These are phyloP conservation scores for Gamarada debralockiae DNA, from an alignment of 495 filamentous ascomycete genomes.

Conservation along the genomic window DNA sequence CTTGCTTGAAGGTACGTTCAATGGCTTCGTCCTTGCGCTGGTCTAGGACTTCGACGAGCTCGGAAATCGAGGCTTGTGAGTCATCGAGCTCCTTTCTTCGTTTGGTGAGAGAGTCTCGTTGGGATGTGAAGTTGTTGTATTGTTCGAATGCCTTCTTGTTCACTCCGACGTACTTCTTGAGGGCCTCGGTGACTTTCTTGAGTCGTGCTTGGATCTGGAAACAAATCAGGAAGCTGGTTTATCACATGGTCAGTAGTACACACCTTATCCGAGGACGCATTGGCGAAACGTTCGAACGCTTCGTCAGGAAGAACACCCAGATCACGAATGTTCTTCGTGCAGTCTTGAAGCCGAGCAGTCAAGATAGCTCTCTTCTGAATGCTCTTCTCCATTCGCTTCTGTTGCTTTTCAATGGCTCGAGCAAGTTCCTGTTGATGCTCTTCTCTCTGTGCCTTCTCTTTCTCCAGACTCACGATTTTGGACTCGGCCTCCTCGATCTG, in stretches of 20 bases:
- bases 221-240: slow-evolving; percentile 11
- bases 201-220: slow-evolving; percentile 72
- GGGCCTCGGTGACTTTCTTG: slow-evolving; percentile 85
- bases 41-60: slow-evolving; percentile 87
- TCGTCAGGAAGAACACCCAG: slow-evolving; percentile 92
- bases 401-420: slow-evolving; percentile 76
- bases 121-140: slow-evolving; percentile 93
- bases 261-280: slow-evolving; percentile 69
- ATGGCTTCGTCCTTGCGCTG: slow-evolving; percentile 95
- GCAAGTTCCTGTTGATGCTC: slow-evolving; percentile 70
- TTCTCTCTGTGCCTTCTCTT: slow-evolving; percentile 62
- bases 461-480: slow-evolving; percentile 56
- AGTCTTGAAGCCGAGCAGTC: slow-evolving; percentile 70
- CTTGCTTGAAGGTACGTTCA: slow-evolving; percentile 97
- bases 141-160: slow-evolving; percentile 99
- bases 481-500: slow-evolving; percentile 62
- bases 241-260: slow-evolving; percentile 23
- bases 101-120: slow-evolving; percentile 77
- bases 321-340: slow-evolving; percentile 82
- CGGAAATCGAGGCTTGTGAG: slow-evolving; percentile 79
- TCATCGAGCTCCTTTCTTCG: slow-evolving; percentile 81
- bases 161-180: slow-evolving; percentile 96
- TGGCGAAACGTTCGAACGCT: slow-evolving; percentile 87
- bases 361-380: slow-evolving; percentile 81
- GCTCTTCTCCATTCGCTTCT: slow-evolving; percentile 88